Percentiles rank a stretch among this genome's conserved stretches.
phyloP scores from a whole-genome alignment of 176 grass and related monocot species.

The Elymus sibiricus region DNA sequence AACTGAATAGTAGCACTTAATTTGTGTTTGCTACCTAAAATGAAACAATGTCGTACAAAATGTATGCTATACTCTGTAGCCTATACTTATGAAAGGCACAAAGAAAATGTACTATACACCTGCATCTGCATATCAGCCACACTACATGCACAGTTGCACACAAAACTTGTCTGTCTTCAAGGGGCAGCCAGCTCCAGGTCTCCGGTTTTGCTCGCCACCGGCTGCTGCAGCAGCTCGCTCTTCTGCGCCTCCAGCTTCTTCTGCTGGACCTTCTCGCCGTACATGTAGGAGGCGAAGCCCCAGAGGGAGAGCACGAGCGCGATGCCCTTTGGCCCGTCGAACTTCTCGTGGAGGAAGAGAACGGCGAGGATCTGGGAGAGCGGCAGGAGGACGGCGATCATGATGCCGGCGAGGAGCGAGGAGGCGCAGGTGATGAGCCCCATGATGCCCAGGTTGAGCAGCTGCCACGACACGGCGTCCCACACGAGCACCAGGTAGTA shows the following conservation, averaged over 20 bases:
- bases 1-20: background rate
- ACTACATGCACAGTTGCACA: background rate
- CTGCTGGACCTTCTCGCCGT: slow-evolving; percentile 40
- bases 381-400: slow-evolving; percentile 54
- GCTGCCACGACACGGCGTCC: slow-evolving; percentile 62
- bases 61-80: background rate
- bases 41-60: slow-evolving; percentile 20
- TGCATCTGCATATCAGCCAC: background rate
- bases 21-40: slow-evolving; percentile 1
- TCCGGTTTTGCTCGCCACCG: slow-evolving; percentile 3
- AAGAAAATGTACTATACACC: background rate
- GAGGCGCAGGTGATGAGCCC: slow-evolving; percentile 61
- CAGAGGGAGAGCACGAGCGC: slow-evolving; percentile 57
- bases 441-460: slow-evolving; percentile 51
- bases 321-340: slow-evolving; percentile 54
- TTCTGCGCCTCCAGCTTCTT: slow-evolving; percentile 19
- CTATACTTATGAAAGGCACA: background rate
- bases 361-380: slow-evolving; percentile 52
- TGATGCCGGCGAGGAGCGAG: slow-evolving; percentile 64
- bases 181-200: slow-evolving; percentile 11
- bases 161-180: background rate
- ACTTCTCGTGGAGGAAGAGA: slow-evolving; percentile 80
- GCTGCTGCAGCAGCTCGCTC: background rate
- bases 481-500: slow-evolving; percentile 59
- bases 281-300: slow-evolving; percentile 41